Percentiles rank a stretch among this genome's conserved stretches.
phyloP scores from a whole-genome alignment of 1,139 yeast species.

The Spencermartinsiella ligniputridi region DNA sequence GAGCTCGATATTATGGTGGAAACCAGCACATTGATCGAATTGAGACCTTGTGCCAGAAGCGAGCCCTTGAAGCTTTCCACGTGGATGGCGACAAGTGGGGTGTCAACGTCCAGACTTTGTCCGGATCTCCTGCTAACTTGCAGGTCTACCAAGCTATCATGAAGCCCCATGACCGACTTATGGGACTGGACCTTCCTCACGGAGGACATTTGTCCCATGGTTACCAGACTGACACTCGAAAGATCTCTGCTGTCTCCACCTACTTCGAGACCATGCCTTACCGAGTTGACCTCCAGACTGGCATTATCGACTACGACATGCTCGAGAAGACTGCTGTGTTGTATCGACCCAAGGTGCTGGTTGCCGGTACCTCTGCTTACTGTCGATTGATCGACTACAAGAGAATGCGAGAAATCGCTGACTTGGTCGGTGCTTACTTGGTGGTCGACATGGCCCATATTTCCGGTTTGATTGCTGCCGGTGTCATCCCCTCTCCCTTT shows the following conservation, averaged over 20 bases:
- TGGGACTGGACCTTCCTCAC: slow-evolving; percentile 96
- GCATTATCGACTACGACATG: slow-evolving; percentile 85
- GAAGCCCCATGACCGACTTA: slow-evolving; percentile 86
- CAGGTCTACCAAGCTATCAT: slow-evolving; percentile 90
- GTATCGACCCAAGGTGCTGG: slow-evolving; percentile 90
- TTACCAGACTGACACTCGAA: slow-evolving; percentile 82
- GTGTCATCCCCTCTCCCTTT: slow-evolving; percentile 89
- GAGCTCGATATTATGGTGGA: slow-evolving; percentile 96
- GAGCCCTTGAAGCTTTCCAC: slow-evolving; percentile 83
- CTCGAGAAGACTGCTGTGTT: slow-evolving; percentile 77
- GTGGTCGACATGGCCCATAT: slow-evolving; percentile 96
- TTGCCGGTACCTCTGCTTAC: slow-evolving; percentile 96
- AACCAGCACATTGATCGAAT: slow-evolving; percentile 90
- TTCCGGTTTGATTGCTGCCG: slow-evolving; percentile 90
- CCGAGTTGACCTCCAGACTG: slow-evolving; percentile 79
- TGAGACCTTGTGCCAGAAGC: slow-evolving; percentile 81
- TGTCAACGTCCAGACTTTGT: slow-evolving; percentile 88
- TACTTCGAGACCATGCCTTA: slow-evolving; percentile 98
- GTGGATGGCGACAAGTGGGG: slow-evolving; percentile 85
- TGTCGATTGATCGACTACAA: slow-evolving; percentile 87
- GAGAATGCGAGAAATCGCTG: slow-evolving; percentile 85
- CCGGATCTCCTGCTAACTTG: slow-evolving; percentile 95
- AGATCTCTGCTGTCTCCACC: slow-evolving; percentile 86
- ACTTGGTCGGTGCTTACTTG: slow-evolving; percentile 87
- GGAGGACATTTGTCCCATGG: slow-evolving; percentile 98